Conservation (phyloP, 2,329 filamentous ascomycete genomes). For the Ophioceras dolichostomum region DNA sequence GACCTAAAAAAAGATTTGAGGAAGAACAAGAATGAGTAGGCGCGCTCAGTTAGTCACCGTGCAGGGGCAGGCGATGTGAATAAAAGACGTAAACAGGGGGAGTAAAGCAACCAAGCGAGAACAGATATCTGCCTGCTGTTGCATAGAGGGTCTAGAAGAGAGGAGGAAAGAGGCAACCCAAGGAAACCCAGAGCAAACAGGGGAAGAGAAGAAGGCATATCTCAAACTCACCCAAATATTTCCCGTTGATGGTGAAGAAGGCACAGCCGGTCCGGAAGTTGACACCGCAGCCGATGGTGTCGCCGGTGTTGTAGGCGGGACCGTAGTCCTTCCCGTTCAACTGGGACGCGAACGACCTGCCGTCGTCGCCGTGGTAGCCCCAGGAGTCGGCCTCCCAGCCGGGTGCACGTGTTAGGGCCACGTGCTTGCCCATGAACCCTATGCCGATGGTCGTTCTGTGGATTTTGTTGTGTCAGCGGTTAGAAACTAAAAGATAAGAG, state of each 20-base stretch:
- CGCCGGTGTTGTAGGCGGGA: slow-evolving; percentile 39
- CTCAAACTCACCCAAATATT: slow-evolving; percentile 33
- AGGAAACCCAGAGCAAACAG: too few relatives aligned
- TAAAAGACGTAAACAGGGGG: too few relatives aligned
- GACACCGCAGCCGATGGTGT: slow-evolving; percentile 52
- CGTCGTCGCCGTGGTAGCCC: slow-evolving; percentile 60
- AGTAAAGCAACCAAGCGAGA: too few relatives aligned
- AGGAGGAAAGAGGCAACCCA: too few relatives aligned
- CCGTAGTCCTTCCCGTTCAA: slow-evolving; percentile 46
- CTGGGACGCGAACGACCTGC: slow-evolving; percentile 44
- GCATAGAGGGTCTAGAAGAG: too few relatives aligned
- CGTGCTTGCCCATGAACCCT: slow-evolving; percentile 45
- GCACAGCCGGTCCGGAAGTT: slow-evolving; percentile 52
- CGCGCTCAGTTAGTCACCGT: too few relatives aligned
- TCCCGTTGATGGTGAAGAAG: slow-evolving; percentile 59
- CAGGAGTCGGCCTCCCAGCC: slow-evolving; percentile 59
- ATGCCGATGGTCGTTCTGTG: slow-evolving; percentile 47
- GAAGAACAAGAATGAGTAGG: too few relatives aligned
- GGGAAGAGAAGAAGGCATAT: too few relatives aligned
- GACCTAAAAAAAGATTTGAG: slow-evolving; percentile 32
- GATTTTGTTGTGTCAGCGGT: not conserved
- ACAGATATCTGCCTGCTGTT: too few relatives aligned
- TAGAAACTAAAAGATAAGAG: slow-evolving; percentile 5
- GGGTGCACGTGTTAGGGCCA: slow-evolving; percentile 41
- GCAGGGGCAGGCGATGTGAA: too few relatives aligned